Base-by-base conservation (phyloP, 306 rosid species). In the Sophora flavescens region DNA sequence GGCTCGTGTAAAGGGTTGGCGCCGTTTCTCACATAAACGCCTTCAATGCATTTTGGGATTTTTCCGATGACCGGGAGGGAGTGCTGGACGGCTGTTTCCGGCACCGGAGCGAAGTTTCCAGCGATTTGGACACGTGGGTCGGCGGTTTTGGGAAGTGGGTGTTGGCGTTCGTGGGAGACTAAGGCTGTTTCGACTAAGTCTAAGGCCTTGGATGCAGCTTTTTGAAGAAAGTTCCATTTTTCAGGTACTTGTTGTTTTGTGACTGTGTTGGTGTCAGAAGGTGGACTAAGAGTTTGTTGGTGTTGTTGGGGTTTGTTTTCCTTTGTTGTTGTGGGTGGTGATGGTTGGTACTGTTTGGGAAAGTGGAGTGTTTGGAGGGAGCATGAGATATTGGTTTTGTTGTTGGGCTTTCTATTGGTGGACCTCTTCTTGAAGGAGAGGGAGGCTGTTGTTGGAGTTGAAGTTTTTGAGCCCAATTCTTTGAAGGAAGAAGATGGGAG, bases 51-150 rank as follows among this genome's bases (percentile, higher is more conserved):
- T 35, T 82, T 80, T 0, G 99, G 99, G 70, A 95, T 78, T 64
- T 80, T 86, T 0, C 99, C 99, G 63, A 72, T 59, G 8, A 90
- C 78, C 1, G 90, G 89, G 0, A 95, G 73, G 0, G 72, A 68
- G 50, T 88, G 86, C 0, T 60, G 66, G 2, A 83, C 87, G 0
- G 91, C 78, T 0, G 77, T 83, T 67, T 95, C 99, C 44, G 87
- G 90, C 7, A 95, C 99, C 0, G 99, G 98, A 13, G 97, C 97
- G 63, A 95, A 92, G 74, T 95, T 95, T 0, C 99, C 99, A 16
- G 97, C 90, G 14, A 95, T 95, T 78, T 95, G 99, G 69, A 92
- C 93, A 2, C 80, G 57, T 0, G 99, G 99, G 90, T 95, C 99
- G 0, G 97, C 89, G 8, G 99, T 95, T 73, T 87, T 95, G 0